These are phyloP conservation scores for Lodderomyces jiufengensis DNA, from an alignment of 1,139 yeast species.

Conservation along the genomic window DNA sequence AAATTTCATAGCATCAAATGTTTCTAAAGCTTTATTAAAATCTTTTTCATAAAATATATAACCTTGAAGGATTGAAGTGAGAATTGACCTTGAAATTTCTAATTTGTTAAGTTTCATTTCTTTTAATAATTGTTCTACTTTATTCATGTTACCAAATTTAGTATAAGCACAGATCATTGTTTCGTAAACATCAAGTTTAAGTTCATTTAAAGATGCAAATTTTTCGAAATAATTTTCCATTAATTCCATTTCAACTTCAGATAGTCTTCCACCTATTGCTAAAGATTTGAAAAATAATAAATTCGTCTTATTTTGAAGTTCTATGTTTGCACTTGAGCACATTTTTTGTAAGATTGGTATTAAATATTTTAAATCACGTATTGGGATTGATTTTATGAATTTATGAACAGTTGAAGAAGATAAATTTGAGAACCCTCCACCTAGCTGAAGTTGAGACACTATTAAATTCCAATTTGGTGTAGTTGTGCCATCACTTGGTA, in stretches of 20 bases:
- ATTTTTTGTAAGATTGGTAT: constrained; percentile 31
- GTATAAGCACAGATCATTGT: constrained; percentile 41
- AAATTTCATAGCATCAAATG: constrained; percentile 86
- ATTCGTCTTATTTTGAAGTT: constrained; percentile 32
- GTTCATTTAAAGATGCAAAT: constrained; percentile 14
- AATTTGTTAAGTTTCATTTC: constrained; percentile 50
- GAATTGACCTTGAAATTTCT: constrained; percentile 54
- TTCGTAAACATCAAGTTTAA: constrained; percentile 19
- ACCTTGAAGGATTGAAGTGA: constrained; percentile 63
- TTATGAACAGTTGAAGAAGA: constrained; percentile 32
- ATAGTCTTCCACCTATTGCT: constrained; percentile 23
- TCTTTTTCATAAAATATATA: constrained; percentile 54
- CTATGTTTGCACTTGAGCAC: constrained; percentile 33
- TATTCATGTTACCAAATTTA: constrained; percentile 27
- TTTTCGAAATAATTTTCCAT: constrained; percentile 24
- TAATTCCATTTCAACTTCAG: constrained; percentile 19
- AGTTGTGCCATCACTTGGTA: constrained; percentile 21
- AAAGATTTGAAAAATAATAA: constrained; percentile 45
- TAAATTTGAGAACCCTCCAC: constrained; percentile 42
- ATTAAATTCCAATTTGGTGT: constrained; percentile 55
- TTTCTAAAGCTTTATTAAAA: constrained; percentile 60
- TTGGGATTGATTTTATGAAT: constrained; percentile 46
- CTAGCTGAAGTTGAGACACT: constrained; percentile 38
- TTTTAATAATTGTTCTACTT: constrained; percentile 34
- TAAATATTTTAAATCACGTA: constrained; percentile 26